Percentiles rank a stretch among this genome's conserved stretches.
These are phyloP conservation scores for sorghum (Sorghum bicolor) DNA, from an alignment of 176 grass and related monocot species.

Conservation along the genomic window DNA sequence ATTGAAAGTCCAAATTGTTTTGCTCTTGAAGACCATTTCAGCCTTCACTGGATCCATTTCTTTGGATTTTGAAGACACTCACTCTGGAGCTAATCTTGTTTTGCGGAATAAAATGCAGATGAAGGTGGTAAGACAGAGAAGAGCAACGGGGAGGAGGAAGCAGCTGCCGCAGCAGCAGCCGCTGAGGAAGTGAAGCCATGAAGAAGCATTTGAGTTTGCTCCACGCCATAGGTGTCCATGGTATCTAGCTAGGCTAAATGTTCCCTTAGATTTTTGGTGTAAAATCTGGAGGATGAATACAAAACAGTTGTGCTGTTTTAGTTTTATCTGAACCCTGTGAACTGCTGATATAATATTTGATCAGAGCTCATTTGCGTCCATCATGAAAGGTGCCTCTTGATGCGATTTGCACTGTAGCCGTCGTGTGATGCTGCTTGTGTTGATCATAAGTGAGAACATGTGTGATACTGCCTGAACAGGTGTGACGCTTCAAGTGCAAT, in stretches of 20 bases:
- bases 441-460: background rate
- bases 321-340: conserved; percentile 4
- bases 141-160: conserved; percentile 27
- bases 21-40: background rate
- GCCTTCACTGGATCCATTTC: background rate
- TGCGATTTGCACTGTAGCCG: no score
- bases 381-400: no score
- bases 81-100: background rate
- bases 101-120: background rate
- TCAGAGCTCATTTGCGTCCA: background rate
- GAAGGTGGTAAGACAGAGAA: background rate
- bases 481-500: background rate
- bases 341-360: background rate
- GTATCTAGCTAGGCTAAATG: conserved; percentile 20
- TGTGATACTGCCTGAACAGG: background rate
- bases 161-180: background rate
- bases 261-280: background rate
- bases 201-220: background rate
- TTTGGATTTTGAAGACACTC: background rate
- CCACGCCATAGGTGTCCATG: background rate
- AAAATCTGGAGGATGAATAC: conserved; percentile 18
- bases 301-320: conserved; percentile 8
- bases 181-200: conserved; percentile 33
- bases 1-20: background rate
- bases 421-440: background rate